phyloP scores from a whole-genome alignment of 164 flowering plant genomes.

The Houttuynia cordata region DNA sequence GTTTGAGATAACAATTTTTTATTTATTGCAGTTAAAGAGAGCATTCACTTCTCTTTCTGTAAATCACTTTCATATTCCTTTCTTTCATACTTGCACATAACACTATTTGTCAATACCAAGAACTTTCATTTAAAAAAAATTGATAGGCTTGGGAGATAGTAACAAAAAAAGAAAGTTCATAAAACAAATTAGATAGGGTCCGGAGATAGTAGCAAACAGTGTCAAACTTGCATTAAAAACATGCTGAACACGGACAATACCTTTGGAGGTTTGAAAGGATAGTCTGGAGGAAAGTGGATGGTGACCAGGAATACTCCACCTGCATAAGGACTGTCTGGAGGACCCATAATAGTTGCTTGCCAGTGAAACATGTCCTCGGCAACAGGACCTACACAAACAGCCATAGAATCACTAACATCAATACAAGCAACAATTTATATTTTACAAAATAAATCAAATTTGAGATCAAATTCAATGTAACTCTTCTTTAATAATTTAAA shows the following conservation, averaged over 20 bases:
- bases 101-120: too few relatives aligned
- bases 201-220: too few relatives aligned
- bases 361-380: constrained; percentile 45
- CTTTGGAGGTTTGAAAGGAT: constrained; percentile 46
- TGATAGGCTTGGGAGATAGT: too few relatives aligned
- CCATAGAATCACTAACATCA: neutral
- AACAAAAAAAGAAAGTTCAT: too few relatives aligned
- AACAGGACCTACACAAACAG: constrained; percentile 14
- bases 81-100: too few relatives aligned
- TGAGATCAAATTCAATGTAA: neutral
- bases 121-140: too few relatives aligned
- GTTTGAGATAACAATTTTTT: too few relatives aligned
- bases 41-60: too few relatives aligned
- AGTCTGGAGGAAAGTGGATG: constrained; percentile 38
- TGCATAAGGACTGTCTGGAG: constrained; percentile 41
- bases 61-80: too few relatives aligned
- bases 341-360: constrained; percentile 50
- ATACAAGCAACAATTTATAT: neutral
- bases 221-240: neutral
- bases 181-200: too few relatives aligned
- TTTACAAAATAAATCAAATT: neutral
- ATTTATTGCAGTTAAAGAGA: too few relatives aligned
- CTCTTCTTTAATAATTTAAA: too few relatives aligned
- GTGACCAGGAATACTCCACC: constrained; percentile 36
- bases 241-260: constrained; percentile 5